Evolutionary conservation across 2,329 filamentous ascomycete genomes (phyloP).

Genomic region (Lachnellula suecica): DNA sequence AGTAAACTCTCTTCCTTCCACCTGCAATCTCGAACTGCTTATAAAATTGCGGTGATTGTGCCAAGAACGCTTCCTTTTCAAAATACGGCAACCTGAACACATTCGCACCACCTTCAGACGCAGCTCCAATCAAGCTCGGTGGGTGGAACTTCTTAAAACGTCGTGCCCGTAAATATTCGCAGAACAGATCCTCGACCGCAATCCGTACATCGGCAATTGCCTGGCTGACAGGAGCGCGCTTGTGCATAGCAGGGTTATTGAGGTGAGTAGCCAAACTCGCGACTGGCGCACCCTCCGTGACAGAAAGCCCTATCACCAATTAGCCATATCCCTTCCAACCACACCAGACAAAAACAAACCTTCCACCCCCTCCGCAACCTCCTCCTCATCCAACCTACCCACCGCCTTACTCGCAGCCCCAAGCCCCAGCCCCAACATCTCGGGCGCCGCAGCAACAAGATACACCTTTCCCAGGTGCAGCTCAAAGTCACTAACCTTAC

Average conservation of each 20-base stretch:
- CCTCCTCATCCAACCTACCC: slow-evolving; percentile 57
- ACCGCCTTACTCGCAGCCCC: slow-evolving; percentile 54
- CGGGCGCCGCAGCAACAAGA: slow-evolving; percentile 65
- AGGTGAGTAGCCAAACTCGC: slow-evolving; percentile 60
- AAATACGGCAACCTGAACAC: slow-evolving; percentile 93
- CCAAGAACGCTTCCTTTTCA: slow-evolving; percentile 75
- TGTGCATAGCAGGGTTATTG: slow-evolving; percentile 90
- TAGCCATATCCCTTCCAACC: slow-evolving; percentile 17
- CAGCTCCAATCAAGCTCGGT: slow-evolving; percentile 83
- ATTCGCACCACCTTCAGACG: slow-evolving; percentile 89
- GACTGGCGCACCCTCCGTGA: slow-evolving; percentile 59
- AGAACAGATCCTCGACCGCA: slow-evolving; percentile 59
- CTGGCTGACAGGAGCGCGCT: slow-evolving; percentile 87
- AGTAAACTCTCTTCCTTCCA: slow-evolving; percentile 74
- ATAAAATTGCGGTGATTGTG: slow-evolving; percentile 82
- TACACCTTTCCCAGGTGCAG: slow-evolving; percentile 87
- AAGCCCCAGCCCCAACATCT: slow-evolving; percentile 57
- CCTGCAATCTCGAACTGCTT: slow-evolving; percentile 85
- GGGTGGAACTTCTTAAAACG: slow-evolving; percentile 85
- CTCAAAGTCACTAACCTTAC: slow-evolving; percentile 76
- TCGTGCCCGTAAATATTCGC: slow-evolving; percentile 72
- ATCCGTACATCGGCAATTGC: slow-evolving; percentile 62
- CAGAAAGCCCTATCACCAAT: slow-evolving; percentile 32
- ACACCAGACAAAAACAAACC: too few relatives aligned
- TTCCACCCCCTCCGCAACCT: slow-evolving; percentile 25